Evolutionary conservation across 768 basidiomycete species (phyloP).

Genomic region (Pisolithus tinctorius): DNA sequence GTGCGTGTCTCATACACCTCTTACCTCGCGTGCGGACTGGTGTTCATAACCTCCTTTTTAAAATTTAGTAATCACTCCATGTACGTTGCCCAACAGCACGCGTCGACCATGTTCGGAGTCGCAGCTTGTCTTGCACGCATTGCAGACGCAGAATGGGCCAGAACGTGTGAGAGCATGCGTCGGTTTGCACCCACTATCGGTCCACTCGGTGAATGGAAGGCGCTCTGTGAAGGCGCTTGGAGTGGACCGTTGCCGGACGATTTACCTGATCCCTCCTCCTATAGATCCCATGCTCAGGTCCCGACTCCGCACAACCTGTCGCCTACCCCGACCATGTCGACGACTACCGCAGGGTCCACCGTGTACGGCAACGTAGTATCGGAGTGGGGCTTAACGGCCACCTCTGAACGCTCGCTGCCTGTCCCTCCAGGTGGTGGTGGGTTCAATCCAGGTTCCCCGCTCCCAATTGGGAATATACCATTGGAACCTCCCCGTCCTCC

Average conservation of each 20-base stretch:
- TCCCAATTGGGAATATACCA: not conserved
- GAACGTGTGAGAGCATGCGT: constrained; percentile 65
- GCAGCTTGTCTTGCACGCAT: constrained; percentile 61
- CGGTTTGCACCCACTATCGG: constrained; percentile 62
- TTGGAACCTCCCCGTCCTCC: constrained; percentile 23
- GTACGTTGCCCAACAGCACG: constrained; percentile 55
- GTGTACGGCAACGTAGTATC: constrained; percentile 10
- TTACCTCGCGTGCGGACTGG: not conserved
- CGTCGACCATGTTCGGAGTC: constrained; percentile 48
- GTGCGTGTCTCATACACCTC: constrained; percentile 34
- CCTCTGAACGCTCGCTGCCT: constrained; percentile 16
- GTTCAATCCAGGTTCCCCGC: constrained; percentile 9
- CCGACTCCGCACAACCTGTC: not conserved
- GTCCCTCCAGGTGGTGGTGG: constrained; percentile 10
- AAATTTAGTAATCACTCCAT: constrained; percentile 56
- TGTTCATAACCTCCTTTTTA: not conserved
- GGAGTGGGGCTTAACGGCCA: constrained; percentile 24
- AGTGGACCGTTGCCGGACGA: constrained; percentile 33
- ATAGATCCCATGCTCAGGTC: not conserved
- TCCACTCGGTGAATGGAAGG: constrained; percentile 63
- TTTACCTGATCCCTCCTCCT: constrained; percentile 13
- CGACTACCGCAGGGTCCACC: not conserved
- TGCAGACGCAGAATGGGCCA: constrained; percentile 77
- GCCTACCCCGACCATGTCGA: constrained; percentile 1
- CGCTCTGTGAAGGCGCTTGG: constrained; percentile 75